Percentiles rank a stretch among this genome's conserved stretches.
These are phyloP conservation scores for Mortierella sp. DNA, from an alignment of 371 early-diverging fungal genomes.

Conservation along the genomic window DNA sequence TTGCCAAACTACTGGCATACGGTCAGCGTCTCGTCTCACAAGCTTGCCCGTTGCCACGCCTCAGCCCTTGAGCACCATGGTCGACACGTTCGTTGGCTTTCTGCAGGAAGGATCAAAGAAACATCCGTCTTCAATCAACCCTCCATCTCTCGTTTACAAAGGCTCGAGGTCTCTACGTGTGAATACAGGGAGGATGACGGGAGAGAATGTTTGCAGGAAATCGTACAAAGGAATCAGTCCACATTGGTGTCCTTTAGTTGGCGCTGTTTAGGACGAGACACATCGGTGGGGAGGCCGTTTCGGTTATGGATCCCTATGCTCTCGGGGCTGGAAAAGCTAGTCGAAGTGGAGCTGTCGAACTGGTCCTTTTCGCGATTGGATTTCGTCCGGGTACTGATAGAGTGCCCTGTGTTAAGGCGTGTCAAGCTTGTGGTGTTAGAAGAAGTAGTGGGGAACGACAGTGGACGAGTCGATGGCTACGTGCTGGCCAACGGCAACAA, in stretches of 20 bases:
- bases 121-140: conserved; percentile 33
- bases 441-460: background rate
- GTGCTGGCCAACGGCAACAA: too few species aligned
- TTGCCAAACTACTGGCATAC: conserved; percentile 31
- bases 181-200: conserved; percentile 26
- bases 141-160: conserved; percentile 15
- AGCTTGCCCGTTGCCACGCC: conserved; percentile 12
- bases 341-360: conserved; percentile 13
- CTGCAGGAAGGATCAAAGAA: conserved; percentile 27
- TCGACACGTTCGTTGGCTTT: conserved; percentile 16
- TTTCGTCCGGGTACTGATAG: conserved; percentile 18
- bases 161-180: conserved; percentile 19
- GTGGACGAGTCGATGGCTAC: background rate
- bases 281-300: conserved; percentile 5
- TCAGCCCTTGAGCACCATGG: conserved; percentile 10
- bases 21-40: conserved; percentile 10
- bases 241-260: conserved; percentile 9
- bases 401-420: conserved; percentile 13
- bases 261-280: conserved; percentile 30
- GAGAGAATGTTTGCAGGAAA: conserved; percentile 23
- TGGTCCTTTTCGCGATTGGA: conserved; percentile 26
- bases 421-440: conserved; percentile 21
- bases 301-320: conserved; percentile 21
- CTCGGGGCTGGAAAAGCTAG: conserved; percentile 3
- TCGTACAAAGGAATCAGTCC: conserved; percentile 21